Percentiles rank a stretch among this genome's conserved stretches.
Evolutionary conservation across 108 stramenopile species (phyloP).

Genomic region (Nannochloropsis oceanica): DNA sequence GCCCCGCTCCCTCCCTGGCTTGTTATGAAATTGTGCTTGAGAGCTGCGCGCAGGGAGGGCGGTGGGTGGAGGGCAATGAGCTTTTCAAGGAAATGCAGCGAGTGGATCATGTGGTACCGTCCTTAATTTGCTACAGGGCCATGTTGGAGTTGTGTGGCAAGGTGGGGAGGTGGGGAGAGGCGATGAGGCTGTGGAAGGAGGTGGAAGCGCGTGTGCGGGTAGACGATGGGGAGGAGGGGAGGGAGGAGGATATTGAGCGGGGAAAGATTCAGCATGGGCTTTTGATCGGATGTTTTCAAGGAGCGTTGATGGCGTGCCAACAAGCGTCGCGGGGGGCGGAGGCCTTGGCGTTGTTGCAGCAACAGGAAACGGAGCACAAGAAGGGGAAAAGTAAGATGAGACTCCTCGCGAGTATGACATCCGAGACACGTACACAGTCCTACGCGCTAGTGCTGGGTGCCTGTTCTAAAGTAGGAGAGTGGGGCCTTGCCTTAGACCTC

Average conservation of each 20-base stretch:
- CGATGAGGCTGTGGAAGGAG: not conserved
- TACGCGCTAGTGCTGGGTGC: not conserved
- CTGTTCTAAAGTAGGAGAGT: not conserved
- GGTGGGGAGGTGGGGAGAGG: not conserved
- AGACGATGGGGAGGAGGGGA: not conserved
- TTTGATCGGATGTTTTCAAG: not conserved
- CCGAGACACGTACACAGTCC: not conserved
- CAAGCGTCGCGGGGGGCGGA: not conserved
- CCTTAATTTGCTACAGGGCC: not conserved
- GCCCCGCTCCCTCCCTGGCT: not conserved
- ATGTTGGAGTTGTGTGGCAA: not conserved
- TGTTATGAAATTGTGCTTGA: not conserved
- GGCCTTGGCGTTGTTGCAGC: not conserved
- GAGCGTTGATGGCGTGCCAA: not conserved
- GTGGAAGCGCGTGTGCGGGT: not conserved
- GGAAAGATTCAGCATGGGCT: not conserved
- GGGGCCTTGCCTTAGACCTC: not conserved
- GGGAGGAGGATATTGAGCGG: not conserved
- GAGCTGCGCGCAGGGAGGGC: not conserved
- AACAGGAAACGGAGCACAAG: not conserved
- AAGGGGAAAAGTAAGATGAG: not conserved
- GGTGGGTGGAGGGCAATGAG: not conserved
- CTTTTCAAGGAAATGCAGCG: not conserved
- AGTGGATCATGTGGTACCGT: not conserved
- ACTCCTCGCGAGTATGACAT: not conserved